These are phyloP conservation scores for Neurospora discreta DNA, from an alignment of 495 filamentous ascomycete species.

Conservation along the genomic window DNA sequence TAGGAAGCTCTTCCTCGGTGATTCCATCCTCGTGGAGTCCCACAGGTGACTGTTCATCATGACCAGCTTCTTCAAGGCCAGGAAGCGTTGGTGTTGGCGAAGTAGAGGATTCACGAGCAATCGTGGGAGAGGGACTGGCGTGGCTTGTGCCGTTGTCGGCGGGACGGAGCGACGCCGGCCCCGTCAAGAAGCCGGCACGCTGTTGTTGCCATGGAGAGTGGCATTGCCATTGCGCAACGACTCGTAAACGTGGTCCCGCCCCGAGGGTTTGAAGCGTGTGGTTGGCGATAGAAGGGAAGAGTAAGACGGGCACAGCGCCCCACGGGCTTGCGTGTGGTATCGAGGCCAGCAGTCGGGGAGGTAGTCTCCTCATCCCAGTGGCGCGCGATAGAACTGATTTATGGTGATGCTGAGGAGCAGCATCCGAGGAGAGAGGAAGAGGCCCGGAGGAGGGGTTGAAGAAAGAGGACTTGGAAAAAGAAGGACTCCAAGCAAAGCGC, in stretches of 20 bases:
- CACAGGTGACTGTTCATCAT: not conserved
- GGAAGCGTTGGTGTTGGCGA: not conserved
- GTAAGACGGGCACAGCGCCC: constrained; percentile 1
- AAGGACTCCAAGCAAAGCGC: not conserved
- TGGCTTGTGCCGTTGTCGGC: not conserved
- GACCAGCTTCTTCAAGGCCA: not conserved
- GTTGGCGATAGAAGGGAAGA: not conserved
- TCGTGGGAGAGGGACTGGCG: not conserved
- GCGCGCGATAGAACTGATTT: constrained; percentile 11
- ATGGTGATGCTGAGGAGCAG: constrained; percentile 17
- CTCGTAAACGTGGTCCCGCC: not conserved
- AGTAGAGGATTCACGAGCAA: not conserved
- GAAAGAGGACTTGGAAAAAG: not conserved
- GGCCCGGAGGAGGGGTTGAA: not conserved
- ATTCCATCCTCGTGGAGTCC: not conserved
- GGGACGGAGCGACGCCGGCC: not conserved
- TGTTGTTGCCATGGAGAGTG: not conserved
- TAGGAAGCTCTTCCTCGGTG: constrained; percentile 4
- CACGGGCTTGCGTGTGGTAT: constrained; percentile 10
- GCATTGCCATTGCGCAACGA: not conserved
- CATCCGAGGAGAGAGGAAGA: constrained; percentile 14
- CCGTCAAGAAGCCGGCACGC: not conserved
- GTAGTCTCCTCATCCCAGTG: constrained; percentile 30
- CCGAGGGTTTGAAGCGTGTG: not conserved
- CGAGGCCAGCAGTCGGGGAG: constrained; percentile 13